phyloP scores from a whole-genome alignment of 2,329 filamentous ascomycete genomes.

The Ceratocystis ficicola region DNA sequence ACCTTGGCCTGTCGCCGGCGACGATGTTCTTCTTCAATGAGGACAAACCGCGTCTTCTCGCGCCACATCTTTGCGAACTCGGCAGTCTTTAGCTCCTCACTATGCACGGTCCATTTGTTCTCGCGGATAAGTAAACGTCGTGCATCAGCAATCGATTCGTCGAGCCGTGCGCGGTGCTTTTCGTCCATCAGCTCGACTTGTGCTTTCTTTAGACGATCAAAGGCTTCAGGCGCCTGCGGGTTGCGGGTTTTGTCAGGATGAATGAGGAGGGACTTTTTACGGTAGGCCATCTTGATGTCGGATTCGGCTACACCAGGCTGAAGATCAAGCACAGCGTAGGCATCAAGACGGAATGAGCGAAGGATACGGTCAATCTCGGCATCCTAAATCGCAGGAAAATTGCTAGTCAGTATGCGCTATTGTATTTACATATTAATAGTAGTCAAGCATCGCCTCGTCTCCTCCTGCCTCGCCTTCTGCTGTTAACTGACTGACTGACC shows the following conservation, averaged over 20 bases:
- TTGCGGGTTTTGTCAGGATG: constrained; percentile 97
- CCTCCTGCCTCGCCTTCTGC: neutral
- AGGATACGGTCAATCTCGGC: constrained; percentile 91
- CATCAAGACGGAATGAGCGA: constrained; percentile 67
- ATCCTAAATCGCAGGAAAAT: constrained; percentile 45
- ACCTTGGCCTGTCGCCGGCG: constrained; percentile 77
- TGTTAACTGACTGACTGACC: constrained; percentile 35
- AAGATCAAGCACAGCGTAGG: constrained; percentile 87
- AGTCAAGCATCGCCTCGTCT: neutral
- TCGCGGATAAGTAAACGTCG: constrained; percentile 90
- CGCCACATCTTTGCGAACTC: constrained; percentile 79
- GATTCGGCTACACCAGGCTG: constrained; percentile 90
- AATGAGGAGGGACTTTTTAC: constrained; percentile 96
- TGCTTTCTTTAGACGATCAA: constrained; percentile 91
- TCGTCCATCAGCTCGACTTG: constrained; percentile 87
- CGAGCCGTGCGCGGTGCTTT: constrained; percentile 72
- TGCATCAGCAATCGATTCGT: constrained; percentile 92
- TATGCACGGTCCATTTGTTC: constrained; percentile 83
- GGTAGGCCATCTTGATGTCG: constrained; percentile 89
- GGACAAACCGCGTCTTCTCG: constrained; percentile 75
- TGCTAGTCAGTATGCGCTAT: neutral
- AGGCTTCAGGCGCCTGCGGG: constrained; percentile 80
- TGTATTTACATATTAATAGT: neutral
- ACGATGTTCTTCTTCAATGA: constrained; percentile 85
- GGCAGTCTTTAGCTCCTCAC: constrained; percentile 70